Conservation (phyloP, 2,329 filamentous ascomycete species). For the Scedosporium apiospermum region DNA sequence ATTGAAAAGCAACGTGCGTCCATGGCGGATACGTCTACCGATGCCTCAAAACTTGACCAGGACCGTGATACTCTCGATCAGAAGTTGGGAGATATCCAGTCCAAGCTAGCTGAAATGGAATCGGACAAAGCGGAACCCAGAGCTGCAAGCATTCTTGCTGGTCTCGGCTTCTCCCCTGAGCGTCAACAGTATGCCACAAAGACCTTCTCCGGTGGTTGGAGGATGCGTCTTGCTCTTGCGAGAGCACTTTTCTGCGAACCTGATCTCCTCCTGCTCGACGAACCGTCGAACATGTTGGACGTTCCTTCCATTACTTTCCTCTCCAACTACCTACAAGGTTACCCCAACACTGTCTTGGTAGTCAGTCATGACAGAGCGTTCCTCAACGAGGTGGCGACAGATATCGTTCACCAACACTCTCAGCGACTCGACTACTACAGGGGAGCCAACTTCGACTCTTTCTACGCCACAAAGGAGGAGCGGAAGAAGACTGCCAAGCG, state of each 20-base stretch:
- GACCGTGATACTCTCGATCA: slow-evolving; percentile 86
- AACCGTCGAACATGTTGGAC: slow-evolving; percentile 99
- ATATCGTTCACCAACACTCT: slow-evolving; percentile 97
- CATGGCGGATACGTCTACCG: slow-evolving; percentile 84
- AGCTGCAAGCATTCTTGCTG: slow-evolving; percentile 90
- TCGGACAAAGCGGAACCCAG: slow-evolving; percentile 96
- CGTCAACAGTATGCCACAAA: slow-evolving; percentile 88
- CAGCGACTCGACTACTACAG: slow-evolving; percentile 98
- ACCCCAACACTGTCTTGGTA: slow-evolving; percentile 90
- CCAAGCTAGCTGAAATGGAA: slow-evolving; percentile 95
- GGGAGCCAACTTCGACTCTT: slow-evolving; percentile 90
- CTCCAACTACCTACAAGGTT: slow-evolving; percentile 85
- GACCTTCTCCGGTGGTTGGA: slow-evolving; percentile 99
- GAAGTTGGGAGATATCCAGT: slow-evolving; percentile 82
- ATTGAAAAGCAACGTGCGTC: slow-evolving; percentile 69
- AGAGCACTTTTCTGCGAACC: slow-evolving; percentile 97
- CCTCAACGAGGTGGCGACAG: slow-evolving; percentile 97
- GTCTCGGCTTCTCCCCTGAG: slow-evolving; percentile 91
- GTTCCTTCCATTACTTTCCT: slow-evolving; percentile 99
- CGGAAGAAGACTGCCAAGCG: slow-evolving; percentile 91
- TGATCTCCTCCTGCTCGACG: slow-evolving; percentile 89
- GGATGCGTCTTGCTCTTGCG: slow-evolving; percentile 92
- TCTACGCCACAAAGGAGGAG: slow-evolving; percentile 96
- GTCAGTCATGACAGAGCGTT: slow-evolving; percentile 99
- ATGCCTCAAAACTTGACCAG: slow-evolving; percentile 74